phyloP scores from a whole-genome alignment of 2,329 filamentous ascomycete species.

The Aulographum hederae region DNA sequence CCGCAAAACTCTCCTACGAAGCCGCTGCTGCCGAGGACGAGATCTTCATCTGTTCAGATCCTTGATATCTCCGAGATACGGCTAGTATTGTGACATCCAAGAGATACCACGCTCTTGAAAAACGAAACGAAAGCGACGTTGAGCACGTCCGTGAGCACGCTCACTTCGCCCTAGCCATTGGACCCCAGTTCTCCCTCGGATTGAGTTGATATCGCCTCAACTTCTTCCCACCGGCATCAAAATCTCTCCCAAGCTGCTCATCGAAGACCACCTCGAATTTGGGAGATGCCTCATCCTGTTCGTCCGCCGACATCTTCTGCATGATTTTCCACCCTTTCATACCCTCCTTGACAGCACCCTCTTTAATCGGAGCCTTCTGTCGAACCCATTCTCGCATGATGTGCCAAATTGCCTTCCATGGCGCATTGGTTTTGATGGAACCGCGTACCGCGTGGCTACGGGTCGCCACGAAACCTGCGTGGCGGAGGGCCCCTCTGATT shows the following conservation, averaged over 20 bases:
- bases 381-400: constrained; percentile 83
- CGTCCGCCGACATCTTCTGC: constrained; percentile 15
- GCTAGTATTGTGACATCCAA: no score
- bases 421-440: constrained; percentile 84
- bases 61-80: no score
- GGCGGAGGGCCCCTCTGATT: constrained; percentile 62
- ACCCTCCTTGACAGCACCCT: constrained; percentile 48
- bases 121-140: no score
- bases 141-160: no score
- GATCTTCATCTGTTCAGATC: no score
- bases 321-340: constrained; percentile 57
- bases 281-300: constrained; percentile 19
- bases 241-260: constrained; percentile 55
- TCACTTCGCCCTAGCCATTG: constrained; percentile 39
- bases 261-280: constrained; percentile 55
- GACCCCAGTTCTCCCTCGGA: constrained; percentile 85
- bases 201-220: constrained; percentile 81
- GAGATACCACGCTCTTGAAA: no score
- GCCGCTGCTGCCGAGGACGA: no score
- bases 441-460: constrained; percentile 80
- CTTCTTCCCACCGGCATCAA: constrained; percentile 39
- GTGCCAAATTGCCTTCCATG: constrained; percentile 81
- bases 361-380: constrained; percentile 62
- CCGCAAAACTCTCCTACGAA: no score
- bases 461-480: constrained; percentile 65